phyloP scores from a whole-genome alignment of 352 stramenopile genomes.

The Saprolegnia diclina region DNA sequence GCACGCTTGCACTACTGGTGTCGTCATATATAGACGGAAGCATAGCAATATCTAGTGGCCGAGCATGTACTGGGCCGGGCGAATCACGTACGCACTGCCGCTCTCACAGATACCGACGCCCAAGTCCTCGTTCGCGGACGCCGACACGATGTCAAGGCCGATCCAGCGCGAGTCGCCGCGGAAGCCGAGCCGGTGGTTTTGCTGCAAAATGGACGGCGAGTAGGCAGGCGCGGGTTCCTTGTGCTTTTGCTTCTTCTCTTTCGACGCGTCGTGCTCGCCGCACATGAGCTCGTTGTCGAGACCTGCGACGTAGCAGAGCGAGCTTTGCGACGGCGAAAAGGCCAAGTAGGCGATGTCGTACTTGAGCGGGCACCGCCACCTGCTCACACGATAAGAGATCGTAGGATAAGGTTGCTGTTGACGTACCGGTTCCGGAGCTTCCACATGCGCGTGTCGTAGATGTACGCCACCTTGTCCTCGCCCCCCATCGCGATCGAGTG shows the following conservation, averaged over 20 bases:
- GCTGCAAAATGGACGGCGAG: slow-evolving; percentile 26
- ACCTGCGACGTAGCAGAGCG: slow-evolving; percentile 28
- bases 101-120: slow-evolving; percentile 18
- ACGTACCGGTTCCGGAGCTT: slow-evolving; percentile 23
- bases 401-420: neutral
- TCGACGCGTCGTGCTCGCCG: slow-evolving; percentile 16
- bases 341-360: slow-evolving; percentile 23
- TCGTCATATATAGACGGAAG: too few species aligned
- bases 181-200: slow-evolving; percentile 28
- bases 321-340: slow-evolving; percentile 17
- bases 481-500: slow-evolving; percentile 24
- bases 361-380: slow-evolving; percentile 28
- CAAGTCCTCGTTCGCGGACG: slow-evolving; percentile 4
- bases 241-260: slow-evolving; percentile 25
- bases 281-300: slow-evolving; percentile 30
- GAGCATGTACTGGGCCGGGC: slow-evolving; percentile 22
- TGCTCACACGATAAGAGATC: neutral
- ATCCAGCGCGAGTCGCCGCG: slow-evolving; percentile 27
- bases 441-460: slow-evolving; percentile 29
- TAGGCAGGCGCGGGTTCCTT: slow-evolving; percentile 2
- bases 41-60: slow-evolving; percentile 9
- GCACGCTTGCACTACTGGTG: too few species aligned
- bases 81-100: slow-evolving; percentile 18
- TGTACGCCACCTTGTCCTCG: slow-evolving; percentile 28
- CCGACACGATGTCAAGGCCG: slow-evolving; percentile 6